Base-by-base conservation (phyloP, 2,329 filamentous ascomycete species). In the Pseudopyrenochaeta lycopersici region DNA sequence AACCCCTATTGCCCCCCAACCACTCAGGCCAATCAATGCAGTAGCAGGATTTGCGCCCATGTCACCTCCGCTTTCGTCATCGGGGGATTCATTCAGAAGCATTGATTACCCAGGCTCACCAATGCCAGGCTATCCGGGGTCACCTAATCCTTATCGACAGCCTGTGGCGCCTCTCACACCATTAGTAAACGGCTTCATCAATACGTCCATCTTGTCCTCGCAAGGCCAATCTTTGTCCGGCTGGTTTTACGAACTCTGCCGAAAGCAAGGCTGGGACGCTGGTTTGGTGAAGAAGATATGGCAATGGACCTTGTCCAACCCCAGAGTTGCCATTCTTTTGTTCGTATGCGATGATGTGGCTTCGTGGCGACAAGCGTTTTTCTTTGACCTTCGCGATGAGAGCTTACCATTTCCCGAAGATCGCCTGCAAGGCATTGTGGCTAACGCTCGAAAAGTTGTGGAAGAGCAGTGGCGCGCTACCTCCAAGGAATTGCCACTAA, bases 401-500 rank as follows among this genome's bases (percentile, higher is more conserved):
- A 73, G 71, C 33, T 47, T 77, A 21, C 76, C 76, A 1, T 77
- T 75, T 36, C 58, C 67, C 1, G 75, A 77, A 48, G 72, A 71
- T 5, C 67, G 71, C 18, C 63, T 78, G 0, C 69, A 73, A 35
- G 71, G 73, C 4, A 77, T 78, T 32, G 75, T 76, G 14, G 63
- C 68, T 21, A 67, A 77, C 53, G 67, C 75, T 17, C 67, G 64
- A n/a, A 72, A 69, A 43, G 67, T 76, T 5, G 68, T 77, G n/a
- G 68, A 73, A 12, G 70, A 73, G 48, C 76, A 78, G 45, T 78
- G 76, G 76, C 71, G 73, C 29, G 75, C 74, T 18, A 75, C 75
- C 3, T 68, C 72, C 6, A 76, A 76, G 47, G 74, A 78, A 43
- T 58, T 78, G 27, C 67, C 72, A 1, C 52, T 73, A 48, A 76